Conservation (phyloP, 1,284 basidiomycete species). For the Cryptococcus hybrid region DNA sequence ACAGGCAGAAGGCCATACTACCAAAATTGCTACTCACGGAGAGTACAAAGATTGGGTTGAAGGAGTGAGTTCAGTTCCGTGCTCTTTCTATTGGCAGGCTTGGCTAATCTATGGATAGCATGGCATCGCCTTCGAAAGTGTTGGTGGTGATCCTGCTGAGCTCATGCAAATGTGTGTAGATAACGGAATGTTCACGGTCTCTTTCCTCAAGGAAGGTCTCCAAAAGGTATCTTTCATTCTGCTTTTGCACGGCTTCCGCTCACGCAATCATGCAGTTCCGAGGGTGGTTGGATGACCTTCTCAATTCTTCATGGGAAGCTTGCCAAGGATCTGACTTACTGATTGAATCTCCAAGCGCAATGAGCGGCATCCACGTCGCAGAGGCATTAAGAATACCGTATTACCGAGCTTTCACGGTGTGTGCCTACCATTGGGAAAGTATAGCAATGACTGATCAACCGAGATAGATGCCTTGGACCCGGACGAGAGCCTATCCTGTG, state of each 20-base stretch:
- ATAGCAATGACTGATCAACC: conserved; percentile 3
- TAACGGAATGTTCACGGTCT: conserved; percentile 93
- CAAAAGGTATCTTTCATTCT: conserved; percentile 60
- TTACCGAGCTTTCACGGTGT: conserved; percentile 86
- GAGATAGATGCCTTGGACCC: conserved; percentile 56
- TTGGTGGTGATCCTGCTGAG: conserved; percentile 96
- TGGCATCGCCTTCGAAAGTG: conserved; percentile 88
- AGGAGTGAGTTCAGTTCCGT: conserved; percentile 60
- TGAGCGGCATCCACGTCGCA: conserved; percentile 98
- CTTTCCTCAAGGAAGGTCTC: conserved; percentile 87
- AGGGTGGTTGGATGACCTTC: conserved; percentile 92
- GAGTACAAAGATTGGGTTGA: conserved; percentile 97
- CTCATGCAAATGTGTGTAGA: conserved; percentile 92
- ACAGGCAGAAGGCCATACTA: conserved; percentile 63
- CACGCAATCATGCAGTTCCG: conserved; percentile 65
- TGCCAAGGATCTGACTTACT: conserved; percentile 93
- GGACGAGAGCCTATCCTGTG: conserved; percentile 76
- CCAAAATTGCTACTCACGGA: conserved; percentile 61
- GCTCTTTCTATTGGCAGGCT: neutral
- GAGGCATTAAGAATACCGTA: conserved; percentile 92
- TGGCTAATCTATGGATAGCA: conserved; percentile 55
- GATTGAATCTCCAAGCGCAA: conserved; percentile 92
- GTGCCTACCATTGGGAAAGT: neutral
- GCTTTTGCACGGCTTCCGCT: neutral
- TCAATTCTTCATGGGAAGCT: conserved; percentile 90